A percentile compares a stretch with the other conserved stretches of the same genome.
These are phyloP conservation scores for Epichloe baconii DNA, from an alignment of 2,329 filamentous ascomycete genomes.

Conservation along the genomic window DNA sequence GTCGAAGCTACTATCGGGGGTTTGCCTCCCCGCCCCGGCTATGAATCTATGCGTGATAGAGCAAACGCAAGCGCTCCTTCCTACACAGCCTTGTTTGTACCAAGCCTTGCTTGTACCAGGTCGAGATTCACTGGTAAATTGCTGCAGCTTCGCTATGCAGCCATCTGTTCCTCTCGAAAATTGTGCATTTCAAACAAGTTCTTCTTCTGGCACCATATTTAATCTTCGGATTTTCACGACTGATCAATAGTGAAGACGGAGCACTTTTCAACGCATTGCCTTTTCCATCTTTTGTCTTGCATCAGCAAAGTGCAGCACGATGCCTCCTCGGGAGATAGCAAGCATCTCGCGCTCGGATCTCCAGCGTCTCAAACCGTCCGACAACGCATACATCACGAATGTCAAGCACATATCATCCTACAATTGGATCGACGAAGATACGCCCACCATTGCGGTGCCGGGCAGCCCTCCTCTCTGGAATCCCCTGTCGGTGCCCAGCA, in stretches of 20 bases:
- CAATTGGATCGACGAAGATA: constrained; percentile 31
- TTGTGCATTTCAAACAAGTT: background rate
- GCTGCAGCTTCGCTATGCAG: background rate
- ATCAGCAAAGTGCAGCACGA: background rate
- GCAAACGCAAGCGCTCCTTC: background rate
- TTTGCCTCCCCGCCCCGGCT: too few relatives aligned
- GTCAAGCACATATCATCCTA: constrained; percentile 32
- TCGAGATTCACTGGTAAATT: background rate
- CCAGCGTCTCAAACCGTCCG: background rate
- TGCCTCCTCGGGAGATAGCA: background rate
- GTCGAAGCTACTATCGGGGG: too few relatives aligned
- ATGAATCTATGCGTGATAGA: background rate
- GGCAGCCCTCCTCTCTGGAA: constrained; percentile 25
- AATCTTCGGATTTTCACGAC: background rate
- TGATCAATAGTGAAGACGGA: too few relatives aligned
- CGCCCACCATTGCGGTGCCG: constrained; percentile 31
- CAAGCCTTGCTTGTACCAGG: too few relatives aligned
- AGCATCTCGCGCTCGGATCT: background rate
- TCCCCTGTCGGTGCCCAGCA: constrained; percentile 12
- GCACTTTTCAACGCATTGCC: too few relatives aligned
- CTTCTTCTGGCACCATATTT: background rate
- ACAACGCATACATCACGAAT: constrained; percentile 18
- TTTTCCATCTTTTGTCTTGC: too few relatives aligned
- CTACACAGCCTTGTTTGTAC: background rate
- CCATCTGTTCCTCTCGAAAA: background rate